Conservation (phyloP, 345 rosid genomes). For the Crucihimalaya himalaica region DNA sequence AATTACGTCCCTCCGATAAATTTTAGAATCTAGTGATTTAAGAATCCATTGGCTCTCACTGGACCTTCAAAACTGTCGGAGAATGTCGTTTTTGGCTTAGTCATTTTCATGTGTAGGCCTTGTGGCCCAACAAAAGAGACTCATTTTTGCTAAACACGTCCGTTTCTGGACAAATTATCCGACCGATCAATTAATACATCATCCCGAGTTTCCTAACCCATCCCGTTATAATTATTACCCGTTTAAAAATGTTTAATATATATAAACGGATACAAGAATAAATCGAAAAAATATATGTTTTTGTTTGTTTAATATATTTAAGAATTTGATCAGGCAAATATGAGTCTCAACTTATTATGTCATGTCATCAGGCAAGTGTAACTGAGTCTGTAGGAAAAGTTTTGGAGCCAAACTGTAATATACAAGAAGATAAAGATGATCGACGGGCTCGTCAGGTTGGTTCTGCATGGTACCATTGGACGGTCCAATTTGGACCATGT, state of each 20-base stretch:
- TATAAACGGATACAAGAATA: too few relatives aligned
- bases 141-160: not conserved
- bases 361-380: not conserved
- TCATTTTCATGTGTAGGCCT: conserved; percentile 13
- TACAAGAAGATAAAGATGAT: conserved; percentile 26
- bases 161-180: not conserved
- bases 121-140: not conserved
- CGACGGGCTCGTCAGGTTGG: conserved; percentile 1
- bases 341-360: not conserved
- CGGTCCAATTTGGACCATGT: too few relatives aligned
- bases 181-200: not conserved
- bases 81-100: not conserved
- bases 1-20: not conserved
- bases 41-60: not conserved
- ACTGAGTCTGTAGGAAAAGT: not conserved
- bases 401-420: conserved; percentile 1
- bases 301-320: too few relatives aligned
- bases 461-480: not conserved
- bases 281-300: too few relatives aligned
- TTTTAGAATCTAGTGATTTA: not conserved
- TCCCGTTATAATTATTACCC: too few relatives aligned
- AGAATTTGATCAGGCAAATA: too few relatives aligned
- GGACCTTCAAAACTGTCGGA: not conserved
- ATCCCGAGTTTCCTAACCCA: not conserved
- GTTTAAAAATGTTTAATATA: too few relatives aligned